These are phyloP conservation scores for Coprinellus micaceus DNA, from an alignment of 768 basidiomycete species.

Conservation along the genomic window DNA sequence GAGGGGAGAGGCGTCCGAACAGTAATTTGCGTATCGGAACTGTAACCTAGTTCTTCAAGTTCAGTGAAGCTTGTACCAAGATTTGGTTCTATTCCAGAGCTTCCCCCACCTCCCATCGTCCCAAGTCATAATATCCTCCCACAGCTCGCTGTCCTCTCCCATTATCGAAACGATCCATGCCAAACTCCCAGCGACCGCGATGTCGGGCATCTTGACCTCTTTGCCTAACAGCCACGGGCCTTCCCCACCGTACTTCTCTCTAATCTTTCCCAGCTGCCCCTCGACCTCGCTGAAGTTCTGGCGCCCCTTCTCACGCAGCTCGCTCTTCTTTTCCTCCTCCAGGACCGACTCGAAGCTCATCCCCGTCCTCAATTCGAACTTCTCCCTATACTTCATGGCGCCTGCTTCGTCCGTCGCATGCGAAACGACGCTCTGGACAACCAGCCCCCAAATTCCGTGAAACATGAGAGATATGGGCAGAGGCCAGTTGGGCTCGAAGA, in stretches of 20 bases:
- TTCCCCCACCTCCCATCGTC: background rate
- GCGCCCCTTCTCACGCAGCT: background rate
- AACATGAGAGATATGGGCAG: background rate
- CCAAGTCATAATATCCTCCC: background rate
- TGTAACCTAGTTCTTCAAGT: too few relatives aligned
- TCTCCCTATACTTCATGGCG: background rate
- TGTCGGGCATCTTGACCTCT: background rate
- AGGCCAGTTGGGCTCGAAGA: background rate
- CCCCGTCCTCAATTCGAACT: background rate
- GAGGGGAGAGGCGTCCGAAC: too few relatives aligned
- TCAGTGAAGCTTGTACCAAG: background rate
- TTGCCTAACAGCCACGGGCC: background rate
- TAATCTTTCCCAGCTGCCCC: background rate
- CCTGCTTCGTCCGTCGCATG: background rate
- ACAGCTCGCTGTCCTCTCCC: background rate
- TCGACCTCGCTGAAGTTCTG: background rate
- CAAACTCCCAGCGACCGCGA: background rate
- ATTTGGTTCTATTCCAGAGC: background rate
- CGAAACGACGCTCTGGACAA: background rate
- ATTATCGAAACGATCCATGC: background rate
- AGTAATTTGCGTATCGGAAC: too few relatives aligned
- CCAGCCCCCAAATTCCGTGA: background rate
- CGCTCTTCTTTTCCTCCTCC: background rate
- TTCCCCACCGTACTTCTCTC: background rate
- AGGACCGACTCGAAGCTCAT: background rate